A percentile compares a stretch with the other conserved stretches of the same genome.
Conservation (phyloP, 2,329 filamentous ascomycete genomes). For the Camillea tinctor region DNA sequence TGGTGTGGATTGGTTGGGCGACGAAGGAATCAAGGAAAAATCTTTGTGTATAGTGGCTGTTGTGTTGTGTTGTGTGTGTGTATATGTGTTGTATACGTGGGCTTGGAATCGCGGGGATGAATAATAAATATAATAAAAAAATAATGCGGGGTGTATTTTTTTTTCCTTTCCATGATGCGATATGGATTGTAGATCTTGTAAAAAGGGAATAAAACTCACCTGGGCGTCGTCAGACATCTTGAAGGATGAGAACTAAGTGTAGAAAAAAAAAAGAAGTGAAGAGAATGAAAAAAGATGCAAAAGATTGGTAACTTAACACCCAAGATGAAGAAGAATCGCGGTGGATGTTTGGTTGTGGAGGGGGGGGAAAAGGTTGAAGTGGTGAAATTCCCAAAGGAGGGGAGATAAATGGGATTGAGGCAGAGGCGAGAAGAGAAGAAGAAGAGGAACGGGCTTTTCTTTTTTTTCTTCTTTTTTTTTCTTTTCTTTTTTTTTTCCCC, state of each 20-base stretch:
- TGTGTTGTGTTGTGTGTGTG: background rate
- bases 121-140: constrained; percentile 1
- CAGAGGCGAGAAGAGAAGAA: background rate
- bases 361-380: constrained; percentile 8
- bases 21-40: background rate
- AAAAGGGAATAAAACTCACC: constrained; percentile 45
- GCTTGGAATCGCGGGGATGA: constrained; percentile 14
- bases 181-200: background rate
- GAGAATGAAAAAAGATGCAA: constrained; percentile 37
- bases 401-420: constrained; percentile 4
- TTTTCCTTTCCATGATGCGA: background rate
- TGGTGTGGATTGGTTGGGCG: too few species aligned
- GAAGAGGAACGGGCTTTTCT: too few species aligned
- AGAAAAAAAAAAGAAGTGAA: too few species aligned
- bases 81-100: background rate
- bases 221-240: constrained; percentile 57
- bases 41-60: too few species aligned
- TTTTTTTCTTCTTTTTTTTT: background rate
- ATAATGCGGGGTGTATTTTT: constrained; percentile 26
- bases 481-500: background rate
- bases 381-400: constrained; percentile 5
- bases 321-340: constrained; percentile 19
- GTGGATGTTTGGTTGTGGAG: constrained; percentile 12
- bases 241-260: constrained; percentile 38
- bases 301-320: constrained; percentile 18